Evolutionary conservation across 1,284 basidiomycete genomes (phyloP).

Genomic region (Baeospora myosura): DNA sequence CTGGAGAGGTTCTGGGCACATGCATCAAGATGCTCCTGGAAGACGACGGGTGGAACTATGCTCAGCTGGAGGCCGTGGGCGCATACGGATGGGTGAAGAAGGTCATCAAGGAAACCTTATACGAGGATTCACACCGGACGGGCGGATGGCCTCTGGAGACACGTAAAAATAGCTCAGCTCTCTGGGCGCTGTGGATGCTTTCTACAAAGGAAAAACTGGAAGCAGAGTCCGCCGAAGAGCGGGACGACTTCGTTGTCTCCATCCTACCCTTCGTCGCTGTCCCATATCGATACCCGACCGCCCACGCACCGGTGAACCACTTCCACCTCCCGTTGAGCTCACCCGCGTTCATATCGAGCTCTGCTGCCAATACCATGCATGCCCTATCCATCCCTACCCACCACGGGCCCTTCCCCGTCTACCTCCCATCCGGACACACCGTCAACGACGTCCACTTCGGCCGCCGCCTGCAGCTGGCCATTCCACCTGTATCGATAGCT

Average conservation of each 20-base stretch:
- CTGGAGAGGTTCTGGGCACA: constrained; percentile 44
- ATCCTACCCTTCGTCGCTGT: constrained; percentile 53
- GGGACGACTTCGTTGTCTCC: constrained; percentile 39
- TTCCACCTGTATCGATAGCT: constrained; percentile 46
- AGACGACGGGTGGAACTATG: constrained; percentile 68
- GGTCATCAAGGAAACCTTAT: constrained; percentile 39
- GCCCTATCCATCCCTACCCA: constrained; percentile 37
- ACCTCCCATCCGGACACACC: constrained; percentile 29
- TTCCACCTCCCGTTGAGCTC: constrained; percentile 42
- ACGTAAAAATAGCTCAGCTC: constrained; percentile 39
- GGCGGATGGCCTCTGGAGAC: constrained; percentile 54
- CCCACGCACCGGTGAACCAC: constrained; percentile 54
- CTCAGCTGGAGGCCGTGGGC: constrained; percentile 49
- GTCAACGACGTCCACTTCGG: constrained; percentile 32
- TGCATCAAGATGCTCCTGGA: constrained; percentile 64
- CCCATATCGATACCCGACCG: constrained; percentile 48
- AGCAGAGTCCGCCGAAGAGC: constrained; percentile 29
- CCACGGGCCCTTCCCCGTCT: constrained; percentile 52
- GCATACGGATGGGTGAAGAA: constrained; percentile 38
- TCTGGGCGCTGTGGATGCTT: constrained; percentile 63
- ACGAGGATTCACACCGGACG: constrained; percentile 23
- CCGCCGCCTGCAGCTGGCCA: constrained; percentile 28
- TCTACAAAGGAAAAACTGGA: constrained; percentile 41
- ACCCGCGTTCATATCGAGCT: constrained; percentile 13
- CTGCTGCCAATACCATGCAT: constrained; percentile 7